Conservation (phyloP, 805 yeast species). For the Candida fluviatilis region DNA sequence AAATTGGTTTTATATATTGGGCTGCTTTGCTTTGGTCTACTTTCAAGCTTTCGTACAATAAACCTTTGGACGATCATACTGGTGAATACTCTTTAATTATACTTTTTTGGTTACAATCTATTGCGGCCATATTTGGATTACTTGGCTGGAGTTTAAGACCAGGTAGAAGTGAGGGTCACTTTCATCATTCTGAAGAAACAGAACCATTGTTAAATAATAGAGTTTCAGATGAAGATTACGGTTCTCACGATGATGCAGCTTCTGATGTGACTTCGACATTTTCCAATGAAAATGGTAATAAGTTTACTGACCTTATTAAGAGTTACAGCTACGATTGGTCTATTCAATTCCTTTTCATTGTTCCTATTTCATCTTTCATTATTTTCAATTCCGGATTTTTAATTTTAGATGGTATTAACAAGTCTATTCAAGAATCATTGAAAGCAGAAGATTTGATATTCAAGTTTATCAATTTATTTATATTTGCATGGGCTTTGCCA, state of each 20-base stretch:
- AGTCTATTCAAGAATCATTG: constrained; percentile 66
- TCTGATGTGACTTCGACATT: constrained; percentile 8
- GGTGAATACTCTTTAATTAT: constrained; percentile 51
- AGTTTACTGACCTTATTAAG: constrained; percentile 13
- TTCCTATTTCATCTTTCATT: constrained; percentile 58
- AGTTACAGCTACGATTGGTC: constrained; percentile 77
- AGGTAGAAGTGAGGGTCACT: constrained; percentile 2
- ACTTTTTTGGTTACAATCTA: constrained; percentile 43
- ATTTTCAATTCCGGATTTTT: constrained; percentile 54
- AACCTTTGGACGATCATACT: constrained; percentile 40
- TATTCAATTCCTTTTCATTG: constrained; percentile 62
- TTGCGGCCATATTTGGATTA: constrained; percentile 50
- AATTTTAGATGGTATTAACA: constrained; percentile 59
- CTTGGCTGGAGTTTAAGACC: constrained; percentile 34
- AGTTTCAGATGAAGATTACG: constrained; percentile 15
- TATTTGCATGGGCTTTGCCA: constrained; percentile 39
- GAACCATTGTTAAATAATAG: constrained; percentile 27
- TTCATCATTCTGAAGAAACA: constrained; percentile 17
- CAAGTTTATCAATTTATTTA: constrained; percentile 22
- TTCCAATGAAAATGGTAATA: constrained; percentile 7
- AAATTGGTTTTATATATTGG: constrained; percentile 59
- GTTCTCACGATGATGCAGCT: constrained; percentile 10
- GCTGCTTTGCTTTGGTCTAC: constrained; percentile 39
- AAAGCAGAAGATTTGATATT: constrained; percentile 36
- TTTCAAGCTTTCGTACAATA: constrained; percentile 45